Base-by-base conservation (phyloP, 495 filamentous ascomycete genomes). In the Endocarpon pusillum region DNA sequence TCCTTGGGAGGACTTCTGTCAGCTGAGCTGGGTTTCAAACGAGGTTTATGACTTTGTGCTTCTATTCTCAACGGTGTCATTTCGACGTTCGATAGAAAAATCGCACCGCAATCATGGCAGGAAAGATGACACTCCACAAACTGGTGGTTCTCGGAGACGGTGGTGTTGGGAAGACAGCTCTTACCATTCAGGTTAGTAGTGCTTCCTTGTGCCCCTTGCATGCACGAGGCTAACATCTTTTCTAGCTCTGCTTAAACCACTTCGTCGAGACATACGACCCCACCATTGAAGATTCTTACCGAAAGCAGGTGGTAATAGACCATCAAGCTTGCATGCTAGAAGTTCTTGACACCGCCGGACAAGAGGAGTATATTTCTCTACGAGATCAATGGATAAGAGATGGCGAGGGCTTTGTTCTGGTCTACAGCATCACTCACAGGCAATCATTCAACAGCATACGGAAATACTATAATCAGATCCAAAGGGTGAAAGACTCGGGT, bases 381-480 rank as follows among this genome's bases (percentile, higher is more conserved):
- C 69, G 89, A 44, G 89, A 97, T 53, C 89, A 96, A 60, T 96
- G 89, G 89, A 96, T 96, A 47, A 71, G 91, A 24, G 87, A 96
- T 50, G 89, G 89, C 21, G 91, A 97, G 53, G 89, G 91, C 1
- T 96, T 97, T 52, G 79, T 97, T 4, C 66, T 97, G 34, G 91
- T 97, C 28, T 96, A 97, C 66, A 93, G 85, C 59, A 94, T 97
- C 54, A 89, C 87, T 20, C 94, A 85, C 23, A 73, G 89, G 39
- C 82, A 87, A 24, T 94, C 86, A 10, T 96, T 97, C 53, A 75
- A 77, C 19, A 78, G 86, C 46, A 96, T 97, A 61, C 79, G 82
- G 53, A 78, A 78, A 46, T 97, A 94, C 46, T 84, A 96, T 63
- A 74, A 82, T 47, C 91, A 94, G 55, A 96, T 96, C 44, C 84